Evolutionary conservation across 208 protist genomes (phyloP).

Genomic region (Trypanosoma melophagium): DNA sequence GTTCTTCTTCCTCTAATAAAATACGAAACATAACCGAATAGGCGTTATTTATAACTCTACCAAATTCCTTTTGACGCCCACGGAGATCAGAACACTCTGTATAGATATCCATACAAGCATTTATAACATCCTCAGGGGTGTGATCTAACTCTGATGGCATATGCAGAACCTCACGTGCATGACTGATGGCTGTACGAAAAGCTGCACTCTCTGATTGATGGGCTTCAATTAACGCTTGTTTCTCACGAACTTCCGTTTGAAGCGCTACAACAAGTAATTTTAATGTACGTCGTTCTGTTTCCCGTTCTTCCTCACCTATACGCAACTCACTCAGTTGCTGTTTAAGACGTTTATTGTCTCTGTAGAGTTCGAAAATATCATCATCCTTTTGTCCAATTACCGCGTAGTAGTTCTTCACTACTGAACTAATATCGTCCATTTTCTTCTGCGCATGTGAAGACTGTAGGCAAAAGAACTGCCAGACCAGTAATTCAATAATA

Average conservation of each 20-base stretch:
- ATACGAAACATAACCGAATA: conserved; percentile 14
- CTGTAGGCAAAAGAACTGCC: not conserved
- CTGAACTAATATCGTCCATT: conserved; percentile 52
- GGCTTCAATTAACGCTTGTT: conserved; percentile 46
- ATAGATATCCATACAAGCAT: conserved; percentile 22
- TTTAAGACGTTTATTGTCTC: conserved; percentile 70
- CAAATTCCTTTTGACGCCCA: conserved; percentile 22
- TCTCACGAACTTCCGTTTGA: conserved; percentile 56
- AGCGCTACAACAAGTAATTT: conserved; percentile 42
- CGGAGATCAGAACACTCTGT: conserved; percentile 25
- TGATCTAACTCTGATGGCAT: conserved; percentile 53
- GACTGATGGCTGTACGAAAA: conserved; percentile 36
- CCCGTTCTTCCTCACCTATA: conserved; percentile 43
- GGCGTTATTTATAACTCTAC: conserved; percentile 20
- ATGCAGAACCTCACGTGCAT: conserved; percentile 37
- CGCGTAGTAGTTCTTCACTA: conserved; percentile 71
- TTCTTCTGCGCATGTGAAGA: not conserved
- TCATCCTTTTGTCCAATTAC: conserved; percentile 71
- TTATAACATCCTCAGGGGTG: conserved; percentile 38
- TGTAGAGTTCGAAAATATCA: conserved; percentile 73
- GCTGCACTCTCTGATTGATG: conserved; percentile 38
- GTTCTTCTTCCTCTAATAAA: conserved; percentile 30
- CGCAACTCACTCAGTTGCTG: conserved; percentile 50
- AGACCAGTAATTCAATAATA: not conserved
- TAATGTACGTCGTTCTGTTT: conserved; percentile 35